Evolutionary conservation across 2,329 filamentous ascomycete species (phyloP), one percentile per base, ranked within the genome.

Genomic region (Bipolaris cookei): DNA sequence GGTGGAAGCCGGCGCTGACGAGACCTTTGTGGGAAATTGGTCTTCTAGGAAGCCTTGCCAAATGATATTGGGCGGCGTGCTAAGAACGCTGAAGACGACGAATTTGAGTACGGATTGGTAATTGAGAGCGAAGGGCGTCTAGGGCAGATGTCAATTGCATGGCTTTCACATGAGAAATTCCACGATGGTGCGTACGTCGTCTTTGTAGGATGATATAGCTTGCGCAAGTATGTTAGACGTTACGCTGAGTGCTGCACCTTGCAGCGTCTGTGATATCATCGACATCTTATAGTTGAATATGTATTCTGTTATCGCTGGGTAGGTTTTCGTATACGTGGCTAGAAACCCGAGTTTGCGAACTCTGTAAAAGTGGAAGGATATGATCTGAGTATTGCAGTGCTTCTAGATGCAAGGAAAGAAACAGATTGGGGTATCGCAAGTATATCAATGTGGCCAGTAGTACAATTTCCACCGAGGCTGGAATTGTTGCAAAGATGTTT

Each of bases 41-140:
- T 83, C 79, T 77, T 97, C 92, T 50, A 97, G 83, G 71, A 84
- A 90, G 38, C 86, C 83, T 81, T 96, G 92, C 92, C 92, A 97
- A 67, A 91, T 73, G 71, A 92, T 91, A 77, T 97, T 97, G 42
- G 90, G 90, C 2, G 92, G 92, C 38, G 88, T 89, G 75, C 84
- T 88, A 57, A 96, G 72, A 32, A 90, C 71, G 63, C 88, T 85
- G 80, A 89, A 96, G 51, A 91, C 70, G 49, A 90, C 78, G 76
- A 96, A 97, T 72, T 92, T 90, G 65, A 92, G 78, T 41, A 96
- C 82, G 3, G 89, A 86, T 4, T 84, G 77, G 77, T 83, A 83
- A 76, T 92, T 85, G 66, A 96, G 79, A 21, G 79, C 75, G 50
- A 90, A 83, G 10, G 85, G 77, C 50, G 77, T 80, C 88, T 91